These are phyloP conservation scores for Blepharisma japonicum DNA, from an alignment of 73 alveolate species.

Conservation along the genomic window DNA sequence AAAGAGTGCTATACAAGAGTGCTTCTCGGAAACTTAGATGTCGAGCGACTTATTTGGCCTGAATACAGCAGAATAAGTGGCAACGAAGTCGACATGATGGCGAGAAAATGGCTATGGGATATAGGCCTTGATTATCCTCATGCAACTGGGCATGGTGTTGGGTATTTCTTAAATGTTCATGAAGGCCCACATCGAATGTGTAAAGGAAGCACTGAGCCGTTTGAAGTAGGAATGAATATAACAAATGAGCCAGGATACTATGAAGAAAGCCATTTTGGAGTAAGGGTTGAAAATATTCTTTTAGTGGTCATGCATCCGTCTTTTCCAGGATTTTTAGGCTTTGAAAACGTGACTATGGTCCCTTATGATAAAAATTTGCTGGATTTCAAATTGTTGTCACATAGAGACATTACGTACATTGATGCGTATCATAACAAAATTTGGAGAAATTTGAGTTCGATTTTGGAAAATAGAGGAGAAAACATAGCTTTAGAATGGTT, in stretches of 20 bases:
- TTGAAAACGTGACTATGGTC: constrained; percentile 81
- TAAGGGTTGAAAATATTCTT: constrained; percentile 90
- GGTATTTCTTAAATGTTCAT: constrained; percentile 95
- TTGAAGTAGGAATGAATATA: constrained; percentile 54
- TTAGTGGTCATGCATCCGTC: constrained; percentile 55
- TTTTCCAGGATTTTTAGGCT: constrained; percentile 45
- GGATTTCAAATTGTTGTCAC: constrained; percentile 63
- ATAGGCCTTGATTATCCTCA: constrained; percentile 94
- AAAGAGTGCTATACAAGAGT: constrained; percentile 92
- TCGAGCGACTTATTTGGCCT: constrained; percentile 80
- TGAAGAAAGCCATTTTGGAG: constrained; percentile 89
- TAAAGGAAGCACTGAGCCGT: constrained; percentile 52
- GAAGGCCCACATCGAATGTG: constrained; percentile 94
- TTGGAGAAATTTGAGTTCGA: background rate
- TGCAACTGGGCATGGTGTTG: constrained; percentile 99
- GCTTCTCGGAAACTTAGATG: constrained; percentile 80
- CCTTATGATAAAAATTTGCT: constrained; percentile 90
- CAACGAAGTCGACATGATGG: constrained; percentile 87
- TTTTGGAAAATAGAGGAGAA: constrained; percentile 9
- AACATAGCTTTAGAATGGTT: background rate
- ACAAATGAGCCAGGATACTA: constrained; percentile 94
- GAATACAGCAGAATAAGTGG: constrained; percentile 43
- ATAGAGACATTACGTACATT: constrained; percentile 65
- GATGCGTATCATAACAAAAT: constrained; percentile 70
- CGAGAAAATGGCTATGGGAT: constrained; percentile 90